Conservation (phyloP, 257 asterid species). For the Anisodus tanguticus region DNA sequence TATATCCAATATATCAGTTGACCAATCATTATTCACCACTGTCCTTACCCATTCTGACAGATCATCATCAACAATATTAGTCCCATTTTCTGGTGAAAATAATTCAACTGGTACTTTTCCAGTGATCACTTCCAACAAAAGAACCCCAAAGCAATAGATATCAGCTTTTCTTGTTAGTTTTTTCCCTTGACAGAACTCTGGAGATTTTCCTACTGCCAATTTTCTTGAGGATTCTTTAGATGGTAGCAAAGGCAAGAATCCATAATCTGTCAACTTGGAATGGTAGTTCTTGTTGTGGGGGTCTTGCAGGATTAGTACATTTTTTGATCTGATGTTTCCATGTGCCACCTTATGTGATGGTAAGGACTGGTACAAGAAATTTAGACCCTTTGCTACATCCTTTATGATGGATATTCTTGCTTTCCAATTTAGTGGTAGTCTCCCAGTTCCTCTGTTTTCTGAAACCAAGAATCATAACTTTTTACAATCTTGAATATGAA, state of each 20-base stretch:
- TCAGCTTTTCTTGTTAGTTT: constrained; percentile 61
- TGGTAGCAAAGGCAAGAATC: constrained; percentile 50
- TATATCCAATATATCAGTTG: constrained; percentile 67
- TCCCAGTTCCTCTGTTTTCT: constrained; percentile 59
- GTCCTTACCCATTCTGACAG: constrained; percentile 67
- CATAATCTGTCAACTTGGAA: constrained; percentile 70
- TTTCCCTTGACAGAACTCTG: constrained; percentile 52
- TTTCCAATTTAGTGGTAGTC: constrained; percentile 58
- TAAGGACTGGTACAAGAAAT: constrained; percentile 52
- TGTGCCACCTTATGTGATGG: constrained; percentile 54
- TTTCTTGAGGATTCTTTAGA: constrained; percentile 38
- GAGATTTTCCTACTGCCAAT: constrained; percentile 55
- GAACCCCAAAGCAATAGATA: constrained; percentile 69
- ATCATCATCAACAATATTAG: constrained; percentile 37
- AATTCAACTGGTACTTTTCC: constrained; percentile 48
- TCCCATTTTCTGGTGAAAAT: not conserved
- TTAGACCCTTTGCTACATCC: constrained; percentile 58
- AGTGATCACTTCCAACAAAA: constrained; percentile 64
- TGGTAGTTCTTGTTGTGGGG: not conserved
- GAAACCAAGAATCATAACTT: constrained; percentile 18
- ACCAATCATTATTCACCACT: constrained; percentile 64
- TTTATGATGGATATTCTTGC: constrained; percentile 58
- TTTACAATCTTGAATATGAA: not conserved
- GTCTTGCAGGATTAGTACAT: constrained; percentile 45
- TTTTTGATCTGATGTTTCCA: constrained; percentile 73